Percentiles rank a stretch among this genome's conserved stretches.
Conservation (phyloP, 2,329 filamentous ascomycete species). For the Neophaeococcomyces mojaviensis region DNA sequence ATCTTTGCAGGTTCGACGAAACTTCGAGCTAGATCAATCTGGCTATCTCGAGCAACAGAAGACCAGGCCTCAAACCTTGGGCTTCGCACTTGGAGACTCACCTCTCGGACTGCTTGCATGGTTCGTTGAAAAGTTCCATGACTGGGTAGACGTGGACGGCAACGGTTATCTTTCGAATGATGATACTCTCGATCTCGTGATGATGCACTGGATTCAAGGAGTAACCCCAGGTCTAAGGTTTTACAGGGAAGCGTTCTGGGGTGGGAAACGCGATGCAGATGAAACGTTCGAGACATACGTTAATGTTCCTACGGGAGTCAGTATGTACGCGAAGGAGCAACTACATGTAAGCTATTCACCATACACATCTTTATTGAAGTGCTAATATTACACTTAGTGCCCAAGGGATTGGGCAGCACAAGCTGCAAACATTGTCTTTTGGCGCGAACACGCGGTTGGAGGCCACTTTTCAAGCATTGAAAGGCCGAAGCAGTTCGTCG, state of each 20-base stretch:
- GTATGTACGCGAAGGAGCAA: too few species aligned
- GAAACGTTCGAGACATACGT: too few species aligned
- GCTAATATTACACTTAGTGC: conserved; percentile 41
- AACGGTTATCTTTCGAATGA: conserved; percentile 64
- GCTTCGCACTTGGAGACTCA: conserved; percentile 61
- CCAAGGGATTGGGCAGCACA: conserved; percentile 43
- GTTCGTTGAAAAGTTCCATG: conserved; percentile 74
- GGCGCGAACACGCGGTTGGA: conserved; percentile 36
- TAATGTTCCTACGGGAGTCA: too few species aligned
- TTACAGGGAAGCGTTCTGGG: too few species aligned
- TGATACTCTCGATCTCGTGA: conserved; percentile 67
- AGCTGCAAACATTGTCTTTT: conserved; percentile 46
- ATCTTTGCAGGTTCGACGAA: conserved; percentile 44
- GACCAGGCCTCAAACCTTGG: conserved; percentile 66
- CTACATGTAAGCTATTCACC: too few species aligned
- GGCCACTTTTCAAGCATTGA: conserved; percentile 51
- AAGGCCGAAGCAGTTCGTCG: conserved; percentile 38
- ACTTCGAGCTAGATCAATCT: conserved; percentile 45
- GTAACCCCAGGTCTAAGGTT: too few species aligned
- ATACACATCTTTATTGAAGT: too few species aligned
- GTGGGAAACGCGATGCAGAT: too few species aligned
- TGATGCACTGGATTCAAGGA: conserved; percentile 57
- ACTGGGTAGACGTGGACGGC: conserved; percentile 75
- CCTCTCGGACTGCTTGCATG: conserved; percentile 66
- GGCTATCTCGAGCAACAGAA: conserved; percentile 55